Evolutionary conservation across 2,329 filamentous ascomycete species (phyloP), one percentile per base, ranked within the genome.

Genomic region (Lithohypha guttulata): DNA sequence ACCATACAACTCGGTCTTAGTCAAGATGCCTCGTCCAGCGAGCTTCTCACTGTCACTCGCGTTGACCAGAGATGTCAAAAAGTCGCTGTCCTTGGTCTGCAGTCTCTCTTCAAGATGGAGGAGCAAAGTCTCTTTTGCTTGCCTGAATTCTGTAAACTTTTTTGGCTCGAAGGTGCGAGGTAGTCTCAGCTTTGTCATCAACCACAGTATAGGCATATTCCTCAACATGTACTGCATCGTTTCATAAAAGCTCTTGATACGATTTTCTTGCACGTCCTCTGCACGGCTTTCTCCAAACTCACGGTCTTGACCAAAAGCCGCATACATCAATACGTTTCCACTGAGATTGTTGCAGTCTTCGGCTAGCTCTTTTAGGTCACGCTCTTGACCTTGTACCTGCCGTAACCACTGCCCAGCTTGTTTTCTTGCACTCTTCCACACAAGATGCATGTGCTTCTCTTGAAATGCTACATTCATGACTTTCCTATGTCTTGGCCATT

Each of bases 401-500:
- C 21, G 18, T 1, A 55, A 32, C 59, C 63, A 58, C 17, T 57
- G 52, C 6, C 33, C 41, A 0, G 54, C 47, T 42, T 64, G 60
- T 2, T 43, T 44, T 9, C 58, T 34, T 10, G 56, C 48, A 43
- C 62, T 59, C 3, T 49, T 38, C 61, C 62, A 65, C 2, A 68
- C 64, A 3, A 59, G 43, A 4, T 44, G 44, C 22, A 59, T 63
- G 26, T 59, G 62, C 27, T 58, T 55, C 42, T 69, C 64, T 28
- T 62, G 66, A 50, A 69, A 68, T 4, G 58, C 55, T 0, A 61
- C 55, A 3, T 60, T 59, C 3, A 59, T 62, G 15, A 66, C 52
- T 34, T 58, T 60, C 7, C 65, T 56, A 39, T 69, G 65, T 19
- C 62, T 57, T n/a, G 57, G 46, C 65, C 65, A 68, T n/a, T 45